phyloP scores from a whole-genome alignment of 2,329 filamentous ascomycete genomes.

The Stemphylium lycopersici region DNA sequence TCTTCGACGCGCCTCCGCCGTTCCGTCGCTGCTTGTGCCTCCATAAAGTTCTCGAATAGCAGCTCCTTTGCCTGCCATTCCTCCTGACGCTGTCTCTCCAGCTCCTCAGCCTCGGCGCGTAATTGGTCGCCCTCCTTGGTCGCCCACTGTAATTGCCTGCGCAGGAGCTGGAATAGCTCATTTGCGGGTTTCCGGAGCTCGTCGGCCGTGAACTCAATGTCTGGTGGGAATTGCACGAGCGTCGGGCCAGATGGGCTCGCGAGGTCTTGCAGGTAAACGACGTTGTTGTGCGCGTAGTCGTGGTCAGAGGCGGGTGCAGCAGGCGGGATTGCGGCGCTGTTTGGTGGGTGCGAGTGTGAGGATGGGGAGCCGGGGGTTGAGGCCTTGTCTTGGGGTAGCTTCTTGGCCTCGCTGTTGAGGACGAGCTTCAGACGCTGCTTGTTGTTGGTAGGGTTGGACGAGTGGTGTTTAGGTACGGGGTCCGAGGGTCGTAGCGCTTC shows the following conservation, averaged over 20 bases:
- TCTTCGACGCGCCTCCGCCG: slow-evolving; percentile 42
- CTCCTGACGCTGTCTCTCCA: slow-evolving; percentile 70
- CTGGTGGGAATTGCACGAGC: slow-evolving; percentile 60
- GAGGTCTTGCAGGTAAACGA: slow-evolving; percentile 63
- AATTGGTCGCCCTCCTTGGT: slow-evolving; percentile 69
- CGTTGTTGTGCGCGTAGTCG: slow-evolving; percentile 61
- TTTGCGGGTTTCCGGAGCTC: slow-evolving; percentile 71
- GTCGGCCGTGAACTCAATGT: slow-evolving; percentile 66
- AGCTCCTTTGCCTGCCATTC: slow-evolving; percentile 84
- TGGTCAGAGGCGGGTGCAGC: slow-evolving; percentile 28
- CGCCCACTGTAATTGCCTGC: slow-evolving; percentile 74
- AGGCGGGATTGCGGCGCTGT: slow-evolving; percentile 28
- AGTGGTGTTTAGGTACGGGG: slow-evolving; percentile 70
- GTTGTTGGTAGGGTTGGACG: slow-evolving; percentile 54
- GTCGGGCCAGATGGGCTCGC: slow-evolving; percentile 64
- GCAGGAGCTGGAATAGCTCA: slow-evolving; percentile 67
- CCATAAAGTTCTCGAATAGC: slow-evolving; percentile 75
- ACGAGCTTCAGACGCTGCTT: slow-evolving; percentile 54
- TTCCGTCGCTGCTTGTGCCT: slow-evolving; percentile 64
- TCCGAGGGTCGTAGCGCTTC: slow-evolving; percentile 82
- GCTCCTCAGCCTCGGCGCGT: slow-evolving; percentile 66
- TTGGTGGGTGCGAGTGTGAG: slow-evolving; percentile 33
- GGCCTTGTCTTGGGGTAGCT: slow-evolving; percentile 38
- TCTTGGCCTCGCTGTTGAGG: slow-evolving; percentile 46
- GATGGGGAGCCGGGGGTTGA: slow-evolving; percentile 46